phyloP scores from a whole-genome alignment of 257 asterid species.

The Lantana camara region DNA sequence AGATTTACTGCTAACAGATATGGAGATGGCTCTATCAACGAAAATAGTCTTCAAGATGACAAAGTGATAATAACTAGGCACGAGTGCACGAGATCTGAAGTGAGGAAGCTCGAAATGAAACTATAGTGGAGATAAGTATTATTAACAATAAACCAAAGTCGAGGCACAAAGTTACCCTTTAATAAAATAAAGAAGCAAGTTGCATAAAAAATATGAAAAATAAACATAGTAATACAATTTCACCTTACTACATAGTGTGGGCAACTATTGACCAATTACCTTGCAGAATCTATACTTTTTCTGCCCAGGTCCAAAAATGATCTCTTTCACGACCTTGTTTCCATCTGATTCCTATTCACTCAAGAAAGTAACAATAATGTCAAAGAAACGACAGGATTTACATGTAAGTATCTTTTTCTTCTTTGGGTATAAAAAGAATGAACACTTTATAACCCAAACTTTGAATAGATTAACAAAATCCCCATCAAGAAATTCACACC shows the following conservation, averaged over 20 bases:
- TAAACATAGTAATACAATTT: not conserved
- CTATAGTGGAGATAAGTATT: not conserved
- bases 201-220: not conserved
- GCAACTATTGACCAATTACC: constrained; percentile 37
- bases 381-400: constrained; percentile 2
- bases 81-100: too few species aligned
- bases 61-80: too few species aligned
- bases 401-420: not conserved
- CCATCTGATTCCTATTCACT: constrained; percentile 61
- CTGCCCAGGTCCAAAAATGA: constrained; percentile 54
- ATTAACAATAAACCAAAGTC: not conserved
- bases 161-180: not conserved
- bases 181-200: not conserved
- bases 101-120: too few species aligned
- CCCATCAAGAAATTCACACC: not conserved
- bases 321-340: constrained; percentile 61
- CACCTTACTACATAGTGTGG: not conserved
- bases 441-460: not conserved
- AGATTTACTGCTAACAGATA: too few species aligned
- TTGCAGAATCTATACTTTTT: constrained; percentile 70
- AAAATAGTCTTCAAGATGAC: too few species aligned
- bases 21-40: too few species aligned
- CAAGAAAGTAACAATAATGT: constrained; percentile 17
- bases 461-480: not conserved
- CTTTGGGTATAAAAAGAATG: not conserved